Evolutionary conservation across 768 basidiomycete genomes (phyloP), one percentile per base, ranked within the genome.

Genomic region (Naganishia vishniacii): DNA sequence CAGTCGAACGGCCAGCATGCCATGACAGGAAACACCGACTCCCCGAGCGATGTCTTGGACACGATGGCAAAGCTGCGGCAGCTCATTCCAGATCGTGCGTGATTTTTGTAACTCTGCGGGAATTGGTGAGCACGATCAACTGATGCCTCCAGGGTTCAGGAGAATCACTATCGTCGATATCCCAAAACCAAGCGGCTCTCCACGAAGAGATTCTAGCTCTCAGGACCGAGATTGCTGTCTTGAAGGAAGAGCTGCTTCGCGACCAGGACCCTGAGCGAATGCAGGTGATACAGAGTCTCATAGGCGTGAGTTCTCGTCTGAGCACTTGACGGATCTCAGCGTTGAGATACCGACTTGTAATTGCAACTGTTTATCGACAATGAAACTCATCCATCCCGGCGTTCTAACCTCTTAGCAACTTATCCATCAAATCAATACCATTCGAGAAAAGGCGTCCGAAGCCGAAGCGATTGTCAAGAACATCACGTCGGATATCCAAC

Each of bases 401-500:
- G 34, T 37, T 37, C 8, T 37, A 37, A 7, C 8, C 34, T 41
- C 58, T 34, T 31, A 66, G 65, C 41, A 61, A 48, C 51, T 66
- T 7, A 66, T 62, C 16, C 32, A 48, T 41, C 94, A 98, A 79
- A 94, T 97, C 85, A 92, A 88, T 40, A 87, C 88, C 62, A 95
- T 98, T 68, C 84, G 91, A 46, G 92, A 97, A 78, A 97, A 97
- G 74, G 92, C 94, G 0, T 89, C 91, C 0, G 95, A 99, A 74
- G 92, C 91, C 2, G 95, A 98, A 71, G 91, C 91, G 1, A 90
- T 98, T 49, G 95, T 98, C 26, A 83, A 88, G 59, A 86, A 90
- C 69, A 95, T 98, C 68, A 99, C 95, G 1, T 88, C 89, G 68
- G 95, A 99, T 77, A 98, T 99, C 49, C 93, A 97, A 75, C 84